Evolutionary conservation across 805 yeast species (phyloP).

Genomic region (Kodamaea fukazawae): DNA sequence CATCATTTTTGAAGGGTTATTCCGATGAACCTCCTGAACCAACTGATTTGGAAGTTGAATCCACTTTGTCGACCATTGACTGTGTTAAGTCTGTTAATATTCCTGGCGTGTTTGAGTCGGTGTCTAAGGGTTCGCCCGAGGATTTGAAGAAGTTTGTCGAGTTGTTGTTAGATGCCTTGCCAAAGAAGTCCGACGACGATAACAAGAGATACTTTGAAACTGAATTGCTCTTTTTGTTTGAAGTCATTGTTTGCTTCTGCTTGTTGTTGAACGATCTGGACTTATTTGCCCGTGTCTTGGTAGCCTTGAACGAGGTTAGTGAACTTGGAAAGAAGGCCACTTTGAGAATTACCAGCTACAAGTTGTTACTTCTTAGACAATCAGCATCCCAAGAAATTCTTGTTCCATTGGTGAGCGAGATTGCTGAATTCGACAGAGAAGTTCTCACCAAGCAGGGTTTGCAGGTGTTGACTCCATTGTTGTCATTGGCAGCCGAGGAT

Average conservation of each 20-base stretch:
- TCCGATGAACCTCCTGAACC: slow-evolving; percentile 90
- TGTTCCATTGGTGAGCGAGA: background rate
- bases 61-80: slow-evolving; percentile 77
- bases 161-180: slow-evolving; percentile 27
- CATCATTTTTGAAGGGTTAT: slow-evolving; percentile 85
- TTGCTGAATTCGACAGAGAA: slow-evolving; percentile 36
- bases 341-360: slow-evolving; percentile 51
- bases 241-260: slow-evolving; percentile 38
- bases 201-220: slow-evolving; percentile 44
- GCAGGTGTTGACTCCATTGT: slow-evolving; percentile 46
- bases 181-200: slow-evolving; percentile 22
- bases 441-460: slow-evolving; percentile 44
- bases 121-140: slow-evolving; percentile 35
- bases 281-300: slow-evolving; percentile 17
- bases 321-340: slow-evolving; percentile 29
- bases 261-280: slow-evolving; percentile 26
- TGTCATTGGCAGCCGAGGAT: slow-evolving; percentile 45
- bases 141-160: slow-evolving; percentile 33
- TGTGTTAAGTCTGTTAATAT: slow-evolving; percentile 74
- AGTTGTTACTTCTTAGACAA: slow-evolving; percentile 45
- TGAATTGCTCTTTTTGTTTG: slow-evolving; percentile 48
- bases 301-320: slow-evolving; percentile 9
- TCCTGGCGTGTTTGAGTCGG: slow-evolving; percentile 50
- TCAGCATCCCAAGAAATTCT: slow-evolving; percentile 11
- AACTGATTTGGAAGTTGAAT: slow-evolving; percentile 85